phyloP scores from a whole-genome alignment of 352 stramenopile species.

The Phytophthora hybrid region DNA sequence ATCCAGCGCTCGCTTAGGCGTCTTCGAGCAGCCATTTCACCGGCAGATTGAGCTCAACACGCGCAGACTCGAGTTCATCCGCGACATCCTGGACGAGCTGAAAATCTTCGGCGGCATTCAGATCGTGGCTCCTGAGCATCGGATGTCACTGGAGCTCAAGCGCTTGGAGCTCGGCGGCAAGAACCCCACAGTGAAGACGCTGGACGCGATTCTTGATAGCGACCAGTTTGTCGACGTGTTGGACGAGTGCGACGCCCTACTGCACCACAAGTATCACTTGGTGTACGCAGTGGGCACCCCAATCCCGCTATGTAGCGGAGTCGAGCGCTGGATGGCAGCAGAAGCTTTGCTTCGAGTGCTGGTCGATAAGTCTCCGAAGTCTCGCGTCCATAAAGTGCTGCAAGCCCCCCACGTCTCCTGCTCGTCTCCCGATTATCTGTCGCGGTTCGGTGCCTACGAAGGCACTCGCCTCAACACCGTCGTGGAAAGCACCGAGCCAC shows the following conservation, averaged over 20 bases:
- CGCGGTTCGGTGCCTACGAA: slow-evolving; percentile 49
- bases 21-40: slow-evolving; percentile 81
- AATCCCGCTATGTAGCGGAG: slow-evolving; percentile 52
- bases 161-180: slow-evolving; percentile 28
- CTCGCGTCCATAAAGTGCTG: slow-evolving; percentile 51
- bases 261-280: slow-evolving; percentile 90
- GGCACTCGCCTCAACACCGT: slow-evolving; percentile 53
- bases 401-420: slow-evolving; percentile 46
- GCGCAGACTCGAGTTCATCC: slow-evolving; percentile 40
- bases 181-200: slow-evolving; percentile 5
- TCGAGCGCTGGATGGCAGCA: slow-evolving; percentile 62
- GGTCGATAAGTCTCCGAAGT: background rate
- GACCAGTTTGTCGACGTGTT: slow-evolving; percentile 81
- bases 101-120: slow-evolving; percentile 57
- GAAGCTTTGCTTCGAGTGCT: slow-evolving; percentile 57
- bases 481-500: slow-evolving; percentile 17
- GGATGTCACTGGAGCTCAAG: slow-evolving; percentile 91
- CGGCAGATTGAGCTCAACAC: slow-evolving; percentile 54
- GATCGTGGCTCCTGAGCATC: slow-evolving; percentile 86
- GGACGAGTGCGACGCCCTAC: slow-evolving; percentile 89
- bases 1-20: slow-evolving; percentile 41
- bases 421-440: slow-evolving; percentile 42
- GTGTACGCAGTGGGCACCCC: slow-evolving; percentile 84
- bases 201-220: slow-evolving; percentile 57
- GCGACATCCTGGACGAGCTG: slow-evolving; percentile 46